phyloP scores from a whole-genome alignment of 2,329 filamentous ascomycete species.

The Pseudopithomyces maydicus region DNA sequence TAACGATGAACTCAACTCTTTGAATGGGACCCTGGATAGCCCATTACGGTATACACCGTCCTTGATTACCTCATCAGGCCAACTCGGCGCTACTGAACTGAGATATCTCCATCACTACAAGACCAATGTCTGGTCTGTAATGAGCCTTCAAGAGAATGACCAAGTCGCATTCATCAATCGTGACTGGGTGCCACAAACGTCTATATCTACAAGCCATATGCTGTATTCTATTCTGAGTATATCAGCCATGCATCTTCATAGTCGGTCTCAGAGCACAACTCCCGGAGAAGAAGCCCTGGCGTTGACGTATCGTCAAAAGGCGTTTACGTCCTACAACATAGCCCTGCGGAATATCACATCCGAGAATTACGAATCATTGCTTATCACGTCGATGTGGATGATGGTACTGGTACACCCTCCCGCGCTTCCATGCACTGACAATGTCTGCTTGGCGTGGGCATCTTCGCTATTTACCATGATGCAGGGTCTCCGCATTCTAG shows the following conservation, averaged over 20 bases:
- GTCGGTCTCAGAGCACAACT: conserved; percentile 11
- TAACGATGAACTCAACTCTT: conserved; percentile 12
- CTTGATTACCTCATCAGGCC: conserved; percentile 22
- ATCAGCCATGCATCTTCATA: conserved; percentile 28
- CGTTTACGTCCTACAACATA: conserved; percentile 30
- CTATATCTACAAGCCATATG: conserved; percentile 27
- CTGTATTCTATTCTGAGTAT: conserved; percentile 36
- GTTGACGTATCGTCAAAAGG: conserved; percentile 33
- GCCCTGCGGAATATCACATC: conserved; percentile 34
- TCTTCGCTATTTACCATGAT: conserved; percentile 31
- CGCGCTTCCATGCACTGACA: conserved; percentile 11
- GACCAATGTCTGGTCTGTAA: conserved; percentile 25
- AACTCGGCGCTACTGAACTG: conserved; percentile 24
- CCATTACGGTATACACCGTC: conserved; percentile 26
- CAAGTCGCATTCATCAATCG: conserved; percentile 23
- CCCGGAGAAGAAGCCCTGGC: conserved; percentile 18
- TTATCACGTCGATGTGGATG: conserved; percentile 32
- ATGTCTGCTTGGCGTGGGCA: conserved; percentile 30
- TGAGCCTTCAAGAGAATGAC: conserved; percentile 27
- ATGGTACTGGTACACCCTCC: conserved; percentile 28
- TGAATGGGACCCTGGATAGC: conserved; percentile 15
- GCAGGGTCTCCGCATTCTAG: conserved; percentile 38
- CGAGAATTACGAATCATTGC: conserved; percentile 38
- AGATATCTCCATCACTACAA: conserved; percentile 34
- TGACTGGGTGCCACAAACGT: conserved; percentile 26